These are phyloP conservation scores for Penicillium digitatum DNA, from an alignment of 2,329 filamentous ascomycete species.

Conservation along the genomic window DNA sequence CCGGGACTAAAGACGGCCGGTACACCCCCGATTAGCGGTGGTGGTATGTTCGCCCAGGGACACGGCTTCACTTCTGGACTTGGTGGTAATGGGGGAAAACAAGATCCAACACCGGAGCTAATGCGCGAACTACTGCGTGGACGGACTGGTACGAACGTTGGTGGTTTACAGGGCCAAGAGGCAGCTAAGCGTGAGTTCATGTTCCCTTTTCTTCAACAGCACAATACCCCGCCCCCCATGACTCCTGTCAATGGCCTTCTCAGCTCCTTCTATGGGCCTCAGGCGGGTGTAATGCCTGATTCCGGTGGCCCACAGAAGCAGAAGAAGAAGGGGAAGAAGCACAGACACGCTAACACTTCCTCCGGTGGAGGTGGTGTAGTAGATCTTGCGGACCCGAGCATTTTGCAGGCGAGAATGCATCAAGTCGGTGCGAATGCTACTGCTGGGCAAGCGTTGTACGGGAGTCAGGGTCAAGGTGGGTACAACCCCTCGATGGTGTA, in stretches of 20 bases:
- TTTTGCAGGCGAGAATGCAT: slow-evolving; percentile 96
- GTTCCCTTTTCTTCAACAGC: slow-evolving; percentile 86
- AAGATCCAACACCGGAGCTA: slow-evolving; percentile 70
- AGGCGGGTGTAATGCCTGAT: slow-evolving; percentile 83
- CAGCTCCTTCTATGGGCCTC: slow-evolving; percentile 84
- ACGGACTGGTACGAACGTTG: slow-evolving; percentile 56
- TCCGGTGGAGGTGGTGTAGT: slow-evolving; percentile 99
- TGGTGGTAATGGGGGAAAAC: slow-evolving; percentile 57
- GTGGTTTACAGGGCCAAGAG: slow-evolving; percentile 71
- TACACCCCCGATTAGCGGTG: slow-evolving; percentile 76
- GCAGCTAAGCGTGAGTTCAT: slow-evolving; percentile 97
- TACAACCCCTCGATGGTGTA: slow-evolving; percentile 84
- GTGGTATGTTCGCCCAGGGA: slow-evolving; percentile 83
- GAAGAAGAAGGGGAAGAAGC: slow-evolving; percentile 99
- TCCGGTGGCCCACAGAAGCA: slow-evolving; percentile 77
- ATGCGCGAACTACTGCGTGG: slow-evolving; percentile 78
- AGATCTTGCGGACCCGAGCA: slow-evolving; percentile 99
- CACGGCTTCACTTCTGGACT: slow-evolving; percentile 76
- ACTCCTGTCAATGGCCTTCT: slow-evolving; percentile 87
- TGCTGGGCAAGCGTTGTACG: slow-evolving; percentile 83
- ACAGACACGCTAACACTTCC: slow-evolving; percentile 99
- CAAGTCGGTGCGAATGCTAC: slow-evolving; percentile 70
- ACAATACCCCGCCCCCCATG: slow-evolving; percentile 84
- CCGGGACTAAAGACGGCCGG: slow-evolving; percentile 93
- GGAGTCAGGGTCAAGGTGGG: slow-evolving; percentile 85